Evolutionary conservation across 306 rosid genomes (phyloP), one percentile per base, ranked within the genome.

Genomic region (Gynostemma pentaphyllum): DNA sequence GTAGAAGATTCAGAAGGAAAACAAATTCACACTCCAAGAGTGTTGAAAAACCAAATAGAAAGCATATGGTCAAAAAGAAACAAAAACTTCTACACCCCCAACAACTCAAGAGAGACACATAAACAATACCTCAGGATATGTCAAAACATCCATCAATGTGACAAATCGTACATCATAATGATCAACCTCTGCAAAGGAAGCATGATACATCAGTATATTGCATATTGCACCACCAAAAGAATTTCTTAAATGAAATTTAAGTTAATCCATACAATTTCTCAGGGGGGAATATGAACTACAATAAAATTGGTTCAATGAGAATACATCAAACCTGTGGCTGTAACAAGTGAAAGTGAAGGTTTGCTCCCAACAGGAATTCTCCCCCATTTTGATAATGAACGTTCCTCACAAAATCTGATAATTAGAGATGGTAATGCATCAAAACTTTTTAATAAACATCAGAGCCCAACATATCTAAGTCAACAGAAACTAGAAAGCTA

Each of bases 261-360:
- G 4, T 21, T 13, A 36, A 16, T 19, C 39, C 16, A 24, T n/a
- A 48, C 18, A 21, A 2, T 19, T 50, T 30, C 67, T 12, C 22
- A 49, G 53, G 47, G 39, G 0, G 46, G 13, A 18, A 29, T 2
- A 9, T 1, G 9, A n/a, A 47, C 9, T 5, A 19, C 32, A 47
- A 37, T 39, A 34, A 23, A 27, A 53, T 9, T 23, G 9, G 23
- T 15, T 55, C 24, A 40, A 37, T 36, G 24, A 24, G 39, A 67
- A 40, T 52, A 67, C 14, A 67, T 57, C 53, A 74, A 55, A 91
- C 97, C 89, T 64, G 92, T 86, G 32, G 79, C 89, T 64, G 92
- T 86, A 39, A 80, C 10, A 23, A 1, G 2, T 53, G 78, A 75
- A 49, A 79, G 68, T 60, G 46, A 1, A 1, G 89, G 80, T 23